These are phyloP conservation scores for Symbiotaphrina buchneri DNA, from an alignment of 495 filamentous ascomycete genomes.

Conservation along the genomic window DNA sequence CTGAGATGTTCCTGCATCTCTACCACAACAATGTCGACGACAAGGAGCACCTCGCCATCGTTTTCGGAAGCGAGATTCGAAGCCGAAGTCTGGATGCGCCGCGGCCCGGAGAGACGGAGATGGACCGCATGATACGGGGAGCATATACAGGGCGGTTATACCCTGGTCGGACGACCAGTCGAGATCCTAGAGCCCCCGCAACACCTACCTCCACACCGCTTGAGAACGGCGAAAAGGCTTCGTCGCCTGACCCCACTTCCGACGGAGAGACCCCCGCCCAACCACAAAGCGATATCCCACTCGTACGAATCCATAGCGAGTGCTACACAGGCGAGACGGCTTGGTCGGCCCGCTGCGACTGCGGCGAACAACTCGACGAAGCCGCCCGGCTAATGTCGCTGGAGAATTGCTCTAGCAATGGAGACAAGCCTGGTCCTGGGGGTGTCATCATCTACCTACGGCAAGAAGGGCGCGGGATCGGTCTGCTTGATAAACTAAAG, in stretches of 20 bases:
- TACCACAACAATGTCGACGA: slow-evolving; percentile 83
- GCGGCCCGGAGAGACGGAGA: slow-evolving; percentile 75
- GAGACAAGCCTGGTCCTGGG: too few species aligned
- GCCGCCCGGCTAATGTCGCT: slow-evolving; percentile 85
- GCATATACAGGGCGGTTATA: slow-evolving; percentile 77
- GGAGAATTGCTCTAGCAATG: slow-evolving; percentile 30
- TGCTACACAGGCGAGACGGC: slow-evolving; percentile 98
- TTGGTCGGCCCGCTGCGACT: slow-evolving; percentile 94
- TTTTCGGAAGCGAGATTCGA: slow-evolving; percentile 73
- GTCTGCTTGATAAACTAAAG: slow-evolving; percentile 85
- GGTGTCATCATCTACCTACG: slow-evolving; percentile 89
- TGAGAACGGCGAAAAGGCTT: background rate
- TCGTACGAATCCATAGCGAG: slow-evolving; percentile 91
- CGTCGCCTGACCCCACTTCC: background rate
- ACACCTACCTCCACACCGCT: background rate
- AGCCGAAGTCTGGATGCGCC: slow-evolving; percentile 58
- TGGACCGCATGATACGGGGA: slow-evolving; percentile 86
- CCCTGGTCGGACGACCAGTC: slow-evolving; percentile 59
- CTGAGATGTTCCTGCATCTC: slow-evolving; percentile 92
- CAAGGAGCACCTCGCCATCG: slow-evolving; percentile 96
- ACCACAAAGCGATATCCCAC: slow-evolving; percentile 18
- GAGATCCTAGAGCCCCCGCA: slow-evolving; percentile 22
- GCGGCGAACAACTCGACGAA: slow-evolving; percentile 93
- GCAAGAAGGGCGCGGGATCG: slow-evolving; percentile 91
- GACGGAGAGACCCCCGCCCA: slow-evolving; percentile 3